A percentile compares a stretch with the other conserved stretches of the same genome.
These are phyloP conservation scores for Xerocomus spinulosus DNA, from an alignment of 768 basidiomycete genomes.

Conservation along the genomic window DNA sequence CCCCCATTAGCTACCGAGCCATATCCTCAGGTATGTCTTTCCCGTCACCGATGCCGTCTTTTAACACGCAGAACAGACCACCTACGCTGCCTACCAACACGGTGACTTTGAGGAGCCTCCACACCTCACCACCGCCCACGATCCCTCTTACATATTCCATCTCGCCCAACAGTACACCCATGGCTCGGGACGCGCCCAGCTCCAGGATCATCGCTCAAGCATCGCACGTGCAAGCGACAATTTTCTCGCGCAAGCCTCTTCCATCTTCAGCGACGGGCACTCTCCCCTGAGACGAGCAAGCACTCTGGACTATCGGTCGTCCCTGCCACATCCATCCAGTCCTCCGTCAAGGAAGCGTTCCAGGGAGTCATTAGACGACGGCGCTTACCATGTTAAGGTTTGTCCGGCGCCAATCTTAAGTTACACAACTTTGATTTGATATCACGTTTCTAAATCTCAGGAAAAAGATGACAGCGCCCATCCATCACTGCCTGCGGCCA, in stretches of 20 bases:
- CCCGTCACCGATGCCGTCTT: neutral
- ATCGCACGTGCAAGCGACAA: conserved; percentile 32
- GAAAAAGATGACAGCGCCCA: conserved; percentile 22
- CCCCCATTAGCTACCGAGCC: conserved; percentile 15
- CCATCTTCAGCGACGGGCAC: conserved; percentile 25
- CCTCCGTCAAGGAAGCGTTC: conserved; percentile 31
- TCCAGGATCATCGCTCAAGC: conserved; percentile 29
- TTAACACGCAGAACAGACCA: conserved; percentile 14
- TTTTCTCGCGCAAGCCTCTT: conserved; percentile 31
- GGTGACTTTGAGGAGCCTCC: conserved; percentile 11
- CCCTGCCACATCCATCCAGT: conserved; percentile 14
- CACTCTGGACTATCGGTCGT: conserved; percentile 14
- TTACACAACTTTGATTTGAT: conserved; percentile 22
- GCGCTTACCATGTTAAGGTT: conserved; percentile 30
- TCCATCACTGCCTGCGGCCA: conserved; percentile 14
- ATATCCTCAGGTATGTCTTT: conserved; percentile 15
- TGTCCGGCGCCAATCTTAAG: conserved; percentile 26
- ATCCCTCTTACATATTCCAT: conserved; percentile 18
- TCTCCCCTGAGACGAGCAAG: conserved; percentile 16
- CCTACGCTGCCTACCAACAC: conserved; percentile 17
- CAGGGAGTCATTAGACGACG: conserved; percentile 27
- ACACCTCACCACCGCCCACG: conserved; percentile 12
- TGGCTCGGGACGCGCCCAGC: conserved; percentile 17
- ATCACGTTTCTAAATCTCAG: conserved; percentile 25
- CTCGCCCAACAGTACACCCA: conserved; percentile 23